These are phyloP conservation scores for Colletotrichum brevisporum DNA, from an alignment of 2,329 filamentous ascomycete genomes.

Conservation along the genomic window DNA sequence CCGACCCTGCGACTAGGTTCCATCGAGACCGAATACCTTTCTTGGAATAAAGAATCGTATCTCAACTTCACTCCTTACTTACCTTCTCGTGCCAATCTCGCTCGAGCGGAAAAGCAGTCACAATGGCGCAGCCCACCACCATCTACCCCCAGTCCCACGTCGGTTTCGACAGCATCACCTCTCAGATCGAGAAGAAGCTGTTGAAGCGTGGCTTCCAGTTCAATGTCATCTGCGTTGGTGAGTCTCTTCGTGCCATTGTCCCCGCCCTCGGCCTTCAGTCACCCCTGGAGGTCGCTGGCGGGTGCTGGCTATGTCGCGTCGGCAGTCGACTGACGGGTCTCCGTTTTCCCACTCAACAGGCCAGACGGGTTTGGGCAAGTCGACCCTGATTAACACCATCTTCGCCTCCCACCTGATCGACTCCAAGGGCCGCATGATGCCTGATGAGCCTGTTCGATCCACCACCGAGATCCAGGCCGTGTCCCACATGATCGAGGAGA, in stretches of 20 bases:
- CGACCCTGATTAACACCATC: conserved; percentile 99
- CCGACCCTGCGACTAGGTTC: conserved; percentile 44
- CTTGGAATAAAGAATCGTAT: conserved; percentile 51
- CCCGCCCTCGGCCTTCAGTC: neutral
- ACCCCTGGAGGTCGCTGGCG: neutral
- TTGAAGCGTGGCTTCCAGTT: conserved; percentile 99
- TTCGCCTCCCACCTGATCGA: conserved; percentile 99
- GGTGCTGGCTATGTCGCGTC: conserved; percentile 23
- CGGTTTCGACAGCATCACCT: conserved; percentile 99
- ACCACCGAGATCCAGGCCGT: conserved; percentile 99
- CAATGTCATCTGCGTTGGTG: conserved; percentile 99
- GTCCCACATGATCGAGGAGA: conserved; percentile 99
- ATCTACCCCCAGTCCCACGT: conserved; percentile 97
- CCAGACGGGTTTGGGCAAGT: conserved; percentile 98
- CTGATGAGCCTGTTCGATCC: conserved; percentile 92
- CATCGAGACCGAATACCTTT: conserved; percentile 47
- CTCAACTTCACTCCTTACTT: conserved; percentile 48
- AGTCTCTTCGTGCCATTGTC: conserved; percentile 57
- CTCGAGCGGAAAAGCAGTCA: conserved; percentile 50
- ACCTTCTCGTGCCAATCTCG: conserved; percentile 49
- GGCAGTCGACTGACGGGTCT: conserved; percentile 21
- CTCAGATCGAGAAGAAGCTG: conserved; percentile 99
- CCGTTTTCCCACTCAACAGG: conserved; percentile 66
- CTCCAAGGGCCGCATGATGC: conserved; percentile 94
- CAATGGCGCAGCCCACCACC: conserved; percentile 72